These are phyloP conservation scores for Monascus ruber DNA, from an alignment of 2,329 filamentous ascomycete species.

Conservation along the genomic window DNA sequence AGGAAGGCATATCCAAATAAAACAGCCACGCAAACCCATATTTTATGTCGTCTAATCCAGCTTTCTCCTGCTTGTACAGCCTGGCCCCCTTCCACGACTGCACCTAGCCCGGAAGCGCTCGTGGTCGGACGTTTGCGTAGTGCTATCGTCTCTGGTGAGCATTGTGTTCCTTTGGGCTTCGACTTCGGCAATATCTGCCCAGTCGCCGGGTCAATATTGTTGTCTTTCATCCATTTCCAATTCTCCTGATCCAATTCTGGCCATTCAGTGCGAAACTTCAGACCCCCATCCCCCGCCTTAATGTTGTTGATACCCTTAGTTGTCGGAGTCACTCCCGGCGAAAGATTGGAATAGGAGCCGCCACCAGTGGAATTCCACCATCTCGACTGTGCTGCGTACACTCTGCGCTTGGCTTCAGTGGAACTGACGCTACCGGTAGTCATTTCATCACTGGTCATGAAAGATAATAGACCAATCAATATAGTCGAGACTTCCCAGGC, in stretches of 20 bases:
- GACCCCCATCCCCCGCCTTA: slow-evolving; percentile 82
- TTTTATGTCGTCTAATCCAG: slow-evolving; percentile 72
- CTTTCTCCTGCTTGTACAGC: slow-evolving; percentile 66
- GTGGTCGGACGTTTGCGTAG: slow-evolving; percentile 52
- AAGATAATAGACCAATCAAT: slow-evolving; percentile 81
- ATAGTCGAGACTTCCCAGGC: slow-evolving; percentile 98
- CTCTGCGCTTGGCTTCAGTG: slow-evolving; percentile 63
- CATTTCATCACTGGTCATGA: slow-evolving; percentile 99
- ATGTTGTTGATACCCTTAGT: slow-evolving; percentile 64
- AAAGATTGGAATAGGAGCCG: slow-evolving; percentile 50
- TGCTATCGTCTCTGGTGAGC: slow-evolving; percentile 51
- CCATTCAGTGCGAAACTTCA: slow-evolving; percentile 84
- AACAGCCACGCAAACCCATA: slow-evolving; percentile 56
- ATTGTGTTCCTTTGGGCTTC: slow-evolving; percentile 42
- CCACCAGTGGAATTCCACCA: slow-evolving; percentile 98
- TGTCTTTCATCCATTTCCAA: slow-evolving; percentile 79
- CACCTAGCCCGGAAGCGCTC: slow-evolving; percentile 43
- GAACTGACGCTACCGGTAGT: slow-evolving; percentile 83
- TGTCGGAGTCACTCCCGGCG: slow-evolving; percentile 40
- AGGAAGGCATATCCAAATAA: slow-evolving; percentile 77
- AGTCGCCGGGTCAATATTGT: slow-evolving; percentile 65
- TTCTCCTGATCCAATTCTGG: slow-evolving; percentile 82
- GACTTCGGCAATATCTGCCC: slow-evolving; percentile 53
- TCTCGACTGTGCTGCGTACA: slow-evolving; percentile 62
- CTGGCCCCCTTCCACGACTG: slow-evolving; percentile 68